Conservation (phyloP, 495 filamentous ascomycete species). For the Lichina pygmaea region DNA sequence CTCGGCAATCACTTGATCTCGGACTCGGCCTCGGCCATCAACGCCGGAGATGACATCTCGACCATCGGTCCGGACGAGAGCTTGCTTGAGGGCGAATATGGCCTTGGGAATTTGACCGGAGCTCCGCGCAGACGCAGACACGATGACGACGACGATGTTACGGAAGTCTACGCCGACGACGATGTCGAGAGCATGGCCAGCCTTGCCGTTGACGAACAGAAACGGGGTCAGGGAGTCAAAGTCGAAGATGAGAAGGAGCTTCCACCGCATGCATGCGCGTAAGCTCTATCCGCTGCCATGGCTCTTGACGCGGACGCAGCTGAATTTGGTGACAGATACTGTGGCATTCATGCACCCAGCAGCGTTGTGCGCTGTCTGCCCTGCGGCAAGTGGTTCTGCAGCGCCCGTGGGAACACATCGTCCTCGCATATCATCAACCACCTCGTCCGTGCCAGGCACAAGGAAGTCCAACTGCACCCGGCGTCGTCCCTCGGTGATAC, state of each 20-base stretch:
- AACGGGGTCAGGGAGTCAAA: conserved; percentile 32
- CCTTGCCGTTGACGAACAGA: conserved; percentile 48
- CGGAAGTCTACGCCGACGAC: conserved; percentile 65
- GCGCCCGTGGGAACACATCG: conserved; percentile 82
- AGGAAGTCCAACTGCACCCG: conserved; percentile 94
- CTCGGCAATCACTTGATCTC: conserved; percentile 59
- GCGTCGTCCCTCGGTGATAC: conserved; percentile 91
- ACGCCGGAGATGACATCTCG: conserved; percentile 40
- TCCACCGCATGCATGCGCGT: conserved; percentile 90
- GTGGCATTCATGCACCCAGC: conserved; percentile 84
- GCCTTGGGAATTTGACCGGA: conserved; percentile 27
- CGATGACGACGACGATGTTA: conserved; percentile 67
- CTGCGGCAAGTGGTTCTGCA: conserved; percentile 98
- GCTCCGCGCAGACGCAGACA: conserved; percentile 41
- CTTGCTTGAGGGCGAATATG: conserved; percentile 38
- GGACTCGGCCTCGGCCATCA: conserved; percentile 44
- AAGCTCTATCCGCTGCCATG: conserved; percentile 12
- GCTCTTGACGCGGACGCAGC: neutral
- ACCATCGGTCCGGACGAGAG: conserved; percentile 51
- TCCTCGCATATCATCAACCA: conserved; percentile 98
- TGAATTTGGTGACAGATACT: conserved; percentile 34
- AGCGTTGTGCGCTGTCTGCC: conserved; percentile 89
- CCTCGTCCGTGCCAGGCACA: conserved; percentile 86
- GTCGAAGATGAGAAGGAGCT: conserved; percentile 76
- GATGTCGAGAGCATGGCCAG: conserved; percentile 83